These are phyloP conservation scores for Peronospora farinosa DNA, from an alignment of 352 stramenopile genomes.

Conservation along the genomic window DNA sequence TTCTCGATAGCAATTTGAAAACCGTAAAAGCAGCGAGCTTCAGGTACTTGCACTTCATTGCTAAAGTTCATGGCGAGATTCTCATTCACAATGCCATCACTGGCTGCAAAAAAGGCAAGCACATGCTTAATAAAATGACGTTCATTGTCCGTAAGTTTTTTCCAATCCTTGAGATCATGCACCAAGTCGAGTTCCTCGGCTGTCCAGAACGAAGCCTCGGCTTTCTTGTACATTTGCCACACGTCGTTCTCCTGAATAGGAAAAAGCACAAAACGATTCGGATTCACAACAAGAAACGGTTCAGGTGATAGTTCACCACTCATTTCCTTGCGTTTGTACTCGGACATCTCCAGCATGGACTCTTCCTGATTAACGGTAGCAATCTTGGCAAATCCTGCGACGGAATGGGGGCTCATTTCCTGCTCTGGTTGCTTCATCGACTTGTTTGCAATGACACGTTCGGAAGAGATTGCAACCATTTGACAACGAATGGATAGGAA, in stretches of 20 bases:
- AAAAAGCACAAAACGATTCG: conserved; percentile 96
- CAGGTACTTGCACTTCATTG: conserved; percentile 94
- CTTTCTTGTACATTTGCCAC: conserved; percentile 99
- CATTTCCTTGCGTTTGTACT: conserved; percentile 86
- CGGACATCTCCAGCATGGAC: conserved; percentile 47
- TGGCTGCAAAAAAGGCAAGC: conserved; percentile 97
- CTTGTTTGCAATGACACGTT: conserved; percentile 13
- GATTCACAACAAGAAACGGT: conserved; percentile 93
- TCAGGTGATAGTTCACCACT: conserved; percentile 82
- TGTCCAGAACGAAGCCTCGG: conserved; percentile 98
- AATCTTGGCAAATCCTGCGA: conserved; percentile 18
- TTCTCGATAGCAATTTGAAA: conserved; percentile 99
- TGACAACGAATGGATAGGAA: background rate
- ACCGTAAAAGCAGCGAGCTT: conserved; percentile 98
- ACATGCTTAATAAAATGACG: conserved; percentile 97
- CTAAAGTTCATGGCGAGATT: conserved; percentile 98
- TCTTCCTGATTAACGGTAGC: conserved; percentile 18
- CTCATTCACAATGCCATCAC: conserved; percentile 98
- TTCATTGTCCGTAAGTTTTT: conserved; percentile 91
- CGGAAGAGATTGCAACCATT: conserved; percentile 37
- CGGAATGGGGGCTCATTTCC: conserved; percentile 22
- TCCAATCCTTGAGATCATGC: conserved; percentile 94
- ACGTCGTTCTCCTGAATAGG: conserved; percentile 96
- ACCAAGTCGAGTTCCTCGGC: conserved; percentile 97
- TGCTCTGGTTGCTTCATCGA: conserved; percentile 29